A percentile compares a stretch with the other conserved stretches of the same genome.
phyloP scores from a whole-genome alignment of 306 rosid genomes.

The Quercus engelmannii region DNA sequence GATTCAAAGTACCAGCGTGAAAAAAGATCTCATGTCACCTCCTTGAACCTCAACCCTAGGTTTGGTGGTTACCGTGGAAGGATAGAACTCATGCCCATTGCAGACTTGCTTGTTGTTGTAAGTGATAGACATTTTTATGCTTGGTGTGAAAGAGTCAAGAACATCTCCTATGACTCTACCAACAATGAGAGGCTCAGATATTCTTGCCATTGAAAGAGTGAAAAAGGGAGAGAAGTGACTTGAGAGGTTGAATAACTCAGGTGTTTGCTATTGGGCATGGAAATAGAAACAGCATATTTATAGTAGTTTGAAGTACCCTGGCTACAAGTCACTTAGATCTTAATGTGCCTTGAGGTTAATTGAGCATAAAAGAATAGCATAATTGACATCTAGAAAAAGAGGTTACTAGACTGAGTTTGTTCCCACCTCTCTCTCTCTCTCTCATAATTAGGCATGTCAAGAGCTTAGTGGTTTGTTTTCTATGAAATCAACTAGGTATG shows the following conservation, averaged over 20 bases:
- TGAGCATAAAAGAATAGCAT: neutral
- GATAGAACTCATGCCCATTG: constrained; percentile 76
- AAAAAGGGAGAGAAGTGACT: neutral
- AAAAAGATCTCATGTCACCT: constrained; percentile 79
- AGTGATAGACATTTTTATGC: constrained; percentile 45
- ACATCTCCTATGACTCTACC: constrained; percentile 93
- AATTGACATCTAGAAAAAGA: neutral
- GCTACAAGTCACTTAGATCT: constrained; percentile 13
- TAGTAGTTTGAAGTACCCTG: constrained; percentile 37
- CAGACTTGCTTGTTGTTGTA: constrained; percentile 60
- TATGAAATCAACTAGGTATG: neutral
- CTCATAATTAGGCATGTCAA: neutral
- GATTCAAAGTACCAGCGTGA: constrained; percentile 57
- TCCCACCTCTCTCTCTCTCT: neutral
- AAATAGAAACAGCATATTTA: constrained; percentile 41
- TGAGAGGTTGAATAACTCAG: neutral
- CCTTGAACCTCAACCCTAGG: constrained; percentile 80
- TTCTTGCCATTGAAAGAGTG: constrained; percentile 38
- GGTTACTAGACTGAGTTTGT: neutral
- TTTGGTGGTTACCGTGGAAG: constrained; percentile 49
- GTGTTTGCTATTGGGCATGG: constrained; percentile 19
- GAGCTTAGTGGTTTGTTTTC: neutral
- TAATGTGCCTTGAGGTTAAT: neutral
- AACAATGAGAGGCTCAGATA: constrained; percentile 52
- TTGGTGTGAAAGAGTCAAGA: constrained; percentile 59